Base-by-base conservation (phyloP, 352 stramenopile genomes). In the Pseudoperonospora humuli region DNA sequence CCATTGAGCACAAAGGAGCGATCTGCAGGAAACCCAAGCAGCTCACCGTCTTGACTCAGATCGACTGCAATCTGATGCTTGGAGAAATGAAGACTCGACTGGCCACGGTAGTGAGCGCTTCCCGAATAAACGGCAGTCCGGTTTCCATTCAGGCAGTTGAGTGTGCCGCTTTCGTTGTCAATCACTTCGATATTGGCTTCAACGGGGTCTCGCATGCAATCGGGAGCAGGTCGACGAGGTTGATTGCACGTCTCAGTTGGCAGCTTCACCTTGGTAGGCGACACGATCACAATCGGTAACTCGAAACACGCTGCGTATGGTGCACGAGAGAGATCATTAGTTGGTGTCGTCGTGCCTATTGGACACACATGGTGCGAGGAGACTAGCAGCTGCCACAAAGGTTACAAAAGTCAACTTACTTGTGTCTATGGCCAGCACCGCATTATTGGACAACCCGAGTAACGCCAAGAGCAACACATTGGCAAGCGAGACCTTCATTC, bases 41-140 rank as follows among this genome's bases (percentile, higher is more conserved):
- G 57, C 24, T 50, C 43, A 7, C 23, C 44, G 13, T 52, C 50
- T 44, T 65, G 17, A 27, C 61, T 33, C 20, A 84, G 43, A 4
- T 72, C 53, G 11, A 84, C 44, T 0, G 45, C 38, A 21, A 82
- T 58, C 32, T 81, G 70, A 26, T 84, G 72, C 41, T 84, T 84
- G 3, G 39, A 7, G 17, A 80, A 82, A 32, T 74, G 63, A 24
- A 84, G 45, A 38, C 70, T 82, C 11, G 70, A 76, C 45, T 84
- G 67, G 5, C 72, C 72, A 7, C 72, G 72, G 43, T 77, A 84
- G 48, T 79, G 67, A 46, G 58, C 67, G 21, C 50, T 69, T 7
- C 45, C 54, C 3, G 42, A 33, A 39, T 81, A 72, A n/a, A 66
- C 38, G 1, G 55, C 39, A 2, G 59, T 71, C 17, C 54, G 59